Percentiles rank a stretch among this genome's conserved stretches.
phyloP scores from a whole-genome alignment of 2,329 filamentous ascomycete species.

The Aspergillus carbonarius region DNA sequence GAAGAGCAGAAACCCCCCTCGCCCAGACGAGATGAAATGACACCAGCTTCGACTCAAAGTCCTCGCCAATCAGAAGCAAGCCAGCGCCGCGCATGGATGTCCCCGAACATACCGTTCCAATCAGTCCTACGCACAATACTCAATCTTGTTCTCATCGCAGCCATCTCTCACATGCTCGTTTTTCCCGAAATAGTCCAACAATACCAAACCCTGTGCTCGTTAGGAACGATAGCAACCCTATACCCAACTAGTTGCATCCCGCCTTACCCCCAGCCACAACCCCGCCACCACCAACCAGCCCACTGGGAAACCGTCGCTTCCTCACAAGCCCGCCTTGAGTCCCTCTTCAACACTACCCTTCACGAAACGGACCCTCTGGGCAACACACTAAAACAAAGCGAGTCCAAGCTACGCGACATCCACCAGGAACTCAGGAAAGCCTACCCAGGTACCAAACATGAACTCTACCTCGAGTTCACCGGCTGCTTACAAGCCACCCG shows the following conservation, averaged over 20 bases:
- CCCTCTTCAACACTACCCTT: conserved; percentile 31
- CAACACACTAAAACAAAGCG: conserved; percentile 30
- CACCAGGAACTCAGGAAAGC: conserved; percentile 27
- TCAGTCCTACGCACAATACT: conserved; percentile 19
- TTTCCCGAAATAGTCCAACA: conserved; percentile 38
- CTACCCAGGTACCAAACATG: conserved; percentile 32
- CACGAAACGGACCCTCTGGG: conserved; percentile 27
- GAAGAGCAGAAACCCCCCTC: background rate
- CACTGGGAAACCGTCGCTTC: conserved; percentile 14
- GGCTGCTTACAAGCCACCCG: conserved; percentile 34
- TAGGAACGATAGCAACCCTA: conserved; percentile 23
- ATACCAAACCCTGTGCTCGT: conserved; percentile 28
- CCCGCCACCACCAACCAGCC: conserved; percentile 9
- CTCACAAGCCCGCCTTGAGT: conserved; percentile 26
- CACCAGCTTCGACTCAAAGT: background rate
- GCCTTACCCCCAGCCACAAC: conserved; percentile 12
- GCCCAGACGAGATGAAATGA: background rate
- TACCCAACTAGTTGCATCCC: conserved; percentile 32
- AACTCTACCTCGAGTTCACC: conserved; percentile 40
- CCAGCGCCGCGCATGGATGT: background rate
- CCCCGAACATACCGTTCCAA: background rate
- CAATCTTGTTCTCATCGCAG: conserved; percentile 29
- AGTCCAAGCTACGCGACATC: conserved; percentile 29
- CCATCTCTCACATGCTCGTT: conserved; percentile 35
- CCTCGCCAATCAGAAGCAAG: background rate